Evolutionary conservation across 2,329 filamentous ascomycete species (phyloP).

Genomic region (Paradendryphiella salina): DNA sequence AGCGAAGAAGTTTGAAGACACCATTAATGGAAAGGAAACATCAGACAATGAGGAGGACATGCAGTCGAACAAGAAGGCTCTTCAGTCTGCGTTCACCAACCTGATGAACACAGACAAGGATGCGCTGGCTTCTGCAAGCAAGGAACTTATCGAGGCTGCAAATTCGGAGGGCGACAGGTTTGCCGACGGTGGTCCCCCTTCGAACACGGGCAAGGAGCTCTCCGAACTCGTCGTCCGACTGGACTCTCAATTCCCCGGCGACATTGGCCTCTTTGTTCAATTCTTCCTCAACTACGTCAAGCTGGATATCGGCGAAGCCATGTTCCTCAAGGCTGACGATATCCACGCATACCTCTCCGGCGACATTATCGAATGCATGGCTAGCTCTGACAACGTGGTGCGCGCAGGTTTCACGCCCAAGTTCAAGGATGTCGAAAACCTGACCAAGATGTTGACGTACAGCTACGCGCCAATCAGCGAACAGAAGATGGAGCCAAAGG

Average conservation of each 20-base stretch:
- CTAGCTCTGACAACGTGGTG: slow-evolving; percentile 96
- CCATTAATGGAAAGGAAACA: slow-evolving; percentile 57
- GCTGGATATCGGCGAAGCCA: slow-evolving; percentile 83
- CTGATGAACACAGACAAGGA: slow-evolving; percentile 78
- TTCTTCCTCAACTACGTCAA: slow-evolving; percentile 98
- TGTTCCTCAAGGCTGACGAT: slow-evolving; percentile 95
- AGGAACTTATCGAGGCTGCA: slow-evolving; percentile 72
- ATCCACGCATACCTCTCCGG: slow-evolving; percentile 94
- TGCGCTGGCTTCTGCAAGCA: slow-evolving; percentile 65
- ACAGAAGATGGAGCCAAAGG: slow-evolving; percentile 85
- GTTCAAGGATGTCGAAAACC: slow-evolving; percentile 91
- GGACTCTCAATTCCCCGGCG: slow-evolving; percentile 78
- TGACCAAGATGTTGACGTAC: slow-evolving; percentile 92
- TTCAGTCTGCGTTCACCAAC: slow-evolving; percentile 74
- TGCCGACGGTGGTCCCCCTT: slow-evolving; percentile 70
- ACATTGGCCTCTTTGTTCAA: slow-evolving; percentile 91
- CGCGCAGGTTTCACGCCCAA: slow-evolving; percentile 97
- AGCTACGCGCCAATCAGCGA: slow-evolving; percentile 90
- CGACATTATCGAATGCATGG: slow-evolving; percentile 99
- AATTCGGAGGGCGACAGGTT: slow-evolving; percentile 71
- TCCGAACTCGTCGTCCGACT: slow-evolving; percentile 76
- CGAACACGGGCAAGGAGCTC: slow-evolving; percentile 70
- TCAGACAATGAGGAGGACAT: slow-evolving; percentile 52
- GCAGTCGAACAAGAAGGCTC: slow-evolving; percentile 70
- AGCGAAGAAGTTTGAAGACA: slow-evolving; percentile 51